phyloP scores from a whole-genome alignment of 495 filamentous ascomycete species.

The Stereocaulon alpinum region DNA sequence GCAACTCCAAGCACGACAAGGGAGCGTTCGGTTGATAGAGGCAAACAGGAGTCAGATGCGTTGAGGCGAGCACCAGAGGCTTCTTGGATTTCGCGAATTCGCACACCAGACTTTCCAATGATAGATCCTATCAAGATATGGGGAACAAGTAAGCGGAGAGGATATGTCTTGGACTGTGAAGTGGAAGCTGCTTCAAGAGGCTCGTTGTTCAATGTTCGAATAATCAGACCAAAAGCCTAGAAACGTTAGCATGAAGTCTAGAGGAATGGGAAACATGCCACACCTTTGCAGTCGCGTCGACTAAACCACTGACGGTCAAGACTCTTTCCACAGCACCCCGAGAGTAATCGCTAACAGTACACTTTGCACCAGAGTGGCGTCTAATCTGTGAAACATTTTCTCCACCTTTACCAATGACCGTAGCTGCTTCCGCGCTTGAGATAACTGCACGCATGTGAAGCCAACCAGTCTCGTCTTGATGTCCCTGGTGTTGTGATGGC shows the following conservation, averaged over 20 bases:
- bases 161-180: slow-evolving; percentile 91
- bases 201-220: slow-evolving; percentile 95
- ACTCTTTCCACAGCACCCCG: slow-evolving; percentile 95
- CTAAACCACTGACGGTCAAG: slow-evolving; percentile 86
- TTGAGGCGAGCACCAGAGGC: slow-evolving; percentile 93
- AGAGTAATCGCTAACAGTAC: slow-evolving; percentile 95
- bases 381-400: slow-evolving; percentile 96
- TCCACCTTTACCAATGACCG: slow-evolving; percentile 95
- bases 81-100: slow-evolving; percentile 97
- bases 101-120: slow-evolving; percentile 89
- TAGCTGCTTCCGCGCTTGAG: slow-evolving; percentile 91
- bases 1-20: slow-evolving; percentile 88
- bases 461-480: slow-evolving; percentile 86
- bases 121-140: slow-evolving; percentile 97
- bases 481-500: slow-evolving; percentile 37
- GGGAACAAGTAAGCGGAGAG: slow-evolving; percentile 86
- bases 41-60: slow-evolving; percentile 87
- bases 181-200: slow-evolving; percentile 75
- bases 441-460: slow-evolving; percentile 95
- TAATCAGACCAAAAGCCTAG: slow-evolving; percentile 95
- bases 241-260: slow-evolving; percentile 10
- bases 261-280: slow-evolving; percentile 17
- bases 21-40: slow-evolving; percentile 88
- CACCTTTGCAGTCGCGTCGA: slow-evolving; percentile 97
- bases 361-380: slow-evolving; percentile 85